Conservation (phyloP, 768 basidiomycete genomes). For the Boletus rubescentipes region DNA sequence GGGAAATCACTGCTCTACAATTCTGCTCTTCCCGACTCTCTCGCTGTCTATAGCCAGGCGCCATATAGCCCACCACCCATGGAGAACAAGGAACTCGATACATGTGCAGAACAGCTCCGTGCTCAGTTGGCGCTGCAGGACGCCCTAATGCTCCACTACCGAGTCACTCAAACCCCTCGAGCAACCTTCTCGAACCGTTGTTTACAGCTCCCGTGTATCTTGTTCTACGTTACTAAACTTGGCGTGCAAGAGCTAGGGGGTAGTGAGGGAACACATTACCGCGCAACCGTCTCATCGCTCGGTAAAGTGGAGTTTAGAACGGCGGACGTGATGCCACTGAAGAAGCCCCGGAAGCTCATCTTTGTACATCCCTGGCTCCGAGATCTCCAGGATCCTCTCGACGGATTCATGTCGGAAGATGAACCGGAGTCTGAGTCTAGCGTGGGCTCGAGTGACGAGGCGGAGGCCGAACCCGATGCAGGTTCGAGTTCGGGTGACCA, state of each 20-base stretch:
- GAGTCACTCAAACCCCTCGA: background rate
- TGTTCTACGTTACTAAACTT: background rate
- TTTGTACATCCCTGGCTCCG: slow-evolving; percentile 13
- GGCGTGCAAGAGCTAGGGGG: background rate
- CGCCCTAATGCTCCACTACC: background rate
- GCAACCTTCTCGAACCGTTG: background rate
- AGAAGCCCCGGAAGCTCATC: background rate
- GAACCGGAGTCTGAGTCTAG: background rate
- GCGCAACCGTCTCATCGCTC: background rate
- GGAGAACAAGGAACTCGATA: background rate
- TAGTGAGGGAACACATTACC: background rate
- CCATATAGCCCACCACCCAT: background rate
- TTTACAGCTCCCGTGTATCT: background rate
- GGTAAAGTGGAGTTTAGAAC: slow-evolving; percentile 4
- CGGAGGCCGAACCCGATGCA: too few species aligned
- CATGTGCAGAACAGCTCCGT: background rate
- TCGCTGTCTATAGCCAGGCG: background rate
- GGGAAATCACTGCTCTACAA: slow-evolving; percentile 7
- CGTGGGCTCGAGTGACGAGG: too few species aligned
- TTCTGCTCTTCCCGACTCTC: slow-evolving; percentile 5
- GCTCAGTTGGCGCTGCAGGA: background rate
- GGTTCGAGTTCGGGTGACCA: too few species aligned
- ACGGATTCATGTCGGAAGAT: background rate
- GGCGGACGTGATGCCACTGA: background rate
- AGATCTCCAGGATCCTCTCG: background rate